These are phyloP conservation scores for Xylogone sp. DNA, from an alignment of 2,329 filamentous ascomycete genomes.

Conservation along the genomic window DNA sequence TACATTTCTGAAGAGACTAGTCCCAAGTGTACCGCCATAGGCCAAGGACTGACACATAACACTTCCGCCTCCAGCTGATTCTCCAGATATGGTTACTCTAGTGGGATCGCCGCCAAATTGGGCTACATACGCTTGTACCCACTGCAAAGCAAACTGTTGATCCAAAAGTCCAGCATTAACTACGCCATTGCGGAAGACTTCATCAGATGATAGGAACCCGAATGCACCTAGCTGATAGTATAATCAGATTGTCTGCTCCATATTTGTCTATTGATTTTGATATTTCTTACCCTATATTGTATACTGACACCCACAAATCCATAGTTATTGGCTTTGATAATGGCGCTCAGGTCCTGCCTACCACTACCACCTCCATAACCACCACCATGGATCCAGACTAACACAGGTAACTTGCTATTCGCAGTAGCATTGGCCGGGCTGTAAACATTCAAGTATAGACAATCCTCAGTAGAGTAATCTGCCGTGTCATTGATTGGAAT, in stretches of 20 bases:
- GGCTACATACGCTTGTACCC: constrained; percentile 48
- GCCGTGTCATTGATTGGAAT: constrained; percentile 7
- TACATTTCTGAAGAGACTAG: constrained; percentile 6
- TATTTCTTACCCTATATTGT: constrained; percentile 43
- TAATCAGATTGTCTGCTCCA: neutral
- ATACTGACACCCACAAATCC: constrained; percentile 44
- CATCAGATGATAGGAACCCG: constrained; percentile 44
- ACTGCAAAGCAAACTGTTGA: constrained; percentile 47
- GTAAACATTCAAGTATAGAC: constrained; percentile 28
- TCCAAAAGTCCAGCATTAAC: constrained; percentile 52
- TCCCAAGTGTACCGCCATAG: constrained; percentile 5
- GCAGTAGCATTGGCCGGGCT: constrained; percentile 18
- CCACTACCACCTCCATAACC: constrained; percentile 4
- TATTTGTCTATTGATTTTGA: constrained; percentile 26
- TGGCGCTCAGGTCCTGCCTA: constrained; percentile 26
- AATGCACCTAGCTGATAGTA: constrained; percentile 35
- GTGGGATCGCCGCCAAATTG: constrained; percentile 48
- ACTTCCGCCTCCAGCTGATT: constrained; percentile 49
- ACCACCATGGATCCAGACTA: constrained; percentile 19
- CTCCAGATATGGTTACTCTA: constrained; percentile 50
- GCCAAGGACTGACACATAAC: constrained; percentile 41
- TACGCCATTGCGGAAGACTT: constrained; percentile 34
- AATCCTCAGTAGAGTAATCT: constrained; percentile 22
- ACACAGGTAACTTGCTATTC: constrained; percentile 16
- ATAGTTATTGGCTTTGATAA: constrained; percentile 44